Evolutionary conservation across 768 basidiomycete species (phyloP).

Genomic region (Boletus patriciae): DNA sequence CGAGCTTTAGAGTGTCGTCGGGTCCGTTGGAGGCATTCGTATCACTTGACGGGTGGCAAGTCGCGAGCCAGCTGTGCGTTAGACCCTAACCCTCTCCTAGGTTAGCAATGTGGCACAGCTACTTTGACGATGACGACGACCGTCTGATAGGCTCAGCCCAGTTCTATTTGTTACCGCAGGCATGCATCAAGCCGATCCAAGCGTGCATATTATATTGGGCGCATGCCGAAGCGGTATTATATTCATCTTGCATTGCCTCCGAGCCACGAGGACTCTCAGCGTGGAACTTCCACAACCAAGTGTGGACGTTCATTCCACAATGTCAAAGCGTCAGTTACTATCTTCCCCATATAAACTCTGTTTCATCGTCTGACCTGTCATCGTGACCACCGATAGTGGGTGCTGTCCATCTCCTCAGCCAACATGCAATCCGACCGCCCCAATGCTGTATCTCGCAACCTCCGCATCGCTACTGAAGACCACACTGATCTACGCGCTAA

Average conservation of each 20-base stretch:
- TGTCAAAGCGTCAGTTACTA: conserved; percentile 26
- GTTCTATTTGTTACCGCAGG: not conserved
- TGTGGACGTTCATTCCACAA: conserved; percentile 23
- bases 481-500: not conserved
- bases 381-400: conserved; percentile 5
- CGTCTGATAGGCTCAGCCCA: not conserved
- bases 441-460: conserved; percentile 7
- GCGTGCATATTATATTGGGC: not conserved
- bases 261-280: conserved; percentile 13
- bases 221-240: conserved; percentile 5
- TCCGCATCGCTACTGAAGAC: not conserved
- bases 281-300: conserved; percentile 19
- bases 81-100: conserved; percentile 22
- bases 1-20: not conserved
- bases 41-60: not conserved
- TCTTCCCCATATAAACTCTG: conserved; percentile 19
- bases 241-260: conserved; percentile 12
- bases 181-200: not conserved
- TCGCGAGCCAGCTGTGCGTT: too few species aligned
- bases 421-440: conserved; percentile 12
- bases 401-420: not conserved
- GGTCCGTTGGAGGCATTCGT: not conserved
- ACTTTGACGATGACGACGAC: not conserved
- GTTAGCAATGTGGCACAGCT: not conserved
- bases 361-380: not conserved